phyloP scores from a whole-genome alignment of 2,329 filamentous ascomycete species.

The Didymella glomerata region DNA sequence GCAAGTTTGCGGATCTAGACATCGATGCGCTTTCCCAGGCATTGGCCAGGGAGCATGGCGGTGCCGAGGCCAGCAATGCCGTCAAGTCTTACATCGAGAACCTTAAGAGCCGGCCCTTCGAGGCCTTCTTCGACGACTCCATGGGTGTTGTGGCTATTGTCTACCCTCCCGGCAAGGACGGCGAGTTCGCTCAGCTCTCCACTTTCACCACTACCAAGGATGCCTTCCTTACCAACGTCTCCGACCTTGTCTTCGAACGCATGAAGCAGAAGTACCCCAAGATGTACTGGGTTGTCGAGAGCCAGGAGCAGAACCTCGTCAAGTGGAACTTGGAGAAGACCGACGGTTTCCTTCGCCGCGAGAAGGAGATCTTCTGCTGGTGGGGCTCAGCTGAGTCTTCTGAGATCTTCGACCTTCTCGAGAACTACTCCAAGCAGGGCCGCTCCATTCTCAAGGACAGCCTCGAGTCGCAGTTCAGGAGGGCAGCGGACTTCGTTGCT shows the following conservation, averaged over 20 bases:
- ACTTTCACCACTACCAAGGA: constrained; percentile 93
- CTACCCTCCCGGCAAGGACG: constrained; percentile 72
- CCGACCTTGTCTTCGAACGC: constrained; percentile 91
- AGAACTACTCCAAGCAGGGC: constrained; percentile 83
- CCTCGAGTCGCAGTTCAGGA: constrained; percentile 83
- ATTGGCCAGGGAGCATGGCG: constrained; percentile 81
- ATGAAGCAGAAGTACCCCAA: constrained; percentile 94
- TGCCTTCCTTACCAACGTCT: constrained; percentile 92
- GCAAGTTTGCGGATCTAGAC: constrained; percentile 78
- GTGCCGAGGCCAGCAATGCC: constrained; percentile 80
- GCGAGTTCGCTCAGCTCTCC: constrained; percentile 80
- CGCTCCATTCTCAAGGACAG: constrained; percentile 89
- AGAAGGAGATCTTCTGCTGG: constrained; percentile 95
- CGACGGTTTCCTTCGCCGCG: constrained; percentile 85
- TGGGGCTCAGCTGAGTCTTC: constrained; percentile 85
- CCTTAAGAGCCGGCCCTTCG: constrained; percentile 80
- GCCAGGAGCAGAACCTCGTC: constrained; percentile 93
- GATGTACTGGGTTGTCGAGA: constrained; percentile 95
- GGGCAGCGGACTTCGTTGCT: constrained; percentile 75
- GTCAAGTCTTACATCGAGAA: constrained; percentile 87
- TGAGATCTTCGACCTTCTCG: constrained; percentile 83
- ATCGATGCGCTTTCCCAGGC: constrained; percentile 80
- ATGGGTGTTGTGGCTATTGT: constrained; percentile 95
- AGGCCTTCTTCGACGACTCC: constrained; percentile 91
- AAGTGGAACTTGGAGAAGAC: constrained; percentile 96